Percentiles rank a stretch among this genome's conserved stretches.
phyloP scores from a whole-genome alignment of 306 rosid genomes.

The Coriaria nepalensis region DNA sequence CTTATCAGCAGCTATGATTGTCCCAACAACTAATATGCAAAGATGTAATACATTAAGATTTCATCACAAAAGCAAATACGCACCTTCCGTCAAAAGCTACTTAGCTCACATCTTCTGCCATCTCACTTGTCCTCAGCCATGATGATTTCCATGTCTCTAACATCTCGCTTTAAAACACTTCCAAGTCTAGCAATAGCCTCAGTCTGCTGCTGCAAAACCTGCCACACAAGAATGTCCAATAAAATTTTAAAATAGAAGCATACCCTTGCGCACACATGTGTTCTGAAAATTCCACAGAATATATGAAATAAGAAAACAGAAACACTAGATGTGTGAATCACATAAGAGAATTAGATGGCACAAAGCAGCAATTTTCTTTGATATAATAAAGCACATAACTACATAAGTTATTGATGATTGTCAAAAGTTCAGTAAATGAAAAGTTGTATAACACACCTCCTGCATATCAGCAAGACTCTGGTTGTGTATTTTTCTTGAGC shows the following conservation, averaged over 20 bases:
- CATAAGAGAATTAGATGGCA: too few species aligned
- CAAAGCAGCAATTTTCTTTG: too few species aligned
- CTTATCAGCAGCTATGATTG: too few species aligned
- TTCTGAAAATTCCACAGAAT: too few species aligned
- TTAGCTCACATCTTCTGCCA: constrained; percentile 21
- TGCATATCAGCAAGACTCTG: constrained; percentile 83
- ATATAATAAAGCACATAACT: not conserved
- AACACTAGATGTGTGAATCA: too few species aligned
- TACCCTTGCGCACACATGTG: too few species aligned
- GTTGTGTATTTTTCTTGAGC: constrained; percentile 73
- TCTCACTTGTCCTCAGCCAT: constrained; percentile 49
- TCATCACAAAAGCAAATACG: not conserved
- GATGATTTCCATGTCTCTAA: constrained; percentile 82
- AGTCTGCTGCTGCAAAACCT: constrained; percentile 93
- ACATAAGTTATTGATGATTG: not conserved
- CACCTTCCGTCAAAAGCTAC: not conserved
- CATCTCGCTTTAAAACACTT: constrained; percentile 75
- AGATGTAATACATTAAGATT: too few species aligned
- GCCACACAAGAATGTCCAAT: constrained; percentile 12
- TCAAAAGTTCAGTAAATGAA: too few species aligned
- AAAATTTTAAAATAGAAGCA: not conserved
- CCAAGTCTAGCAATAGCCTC: constrained; percentile 92
- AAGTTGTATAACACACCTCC: too few species aligned
- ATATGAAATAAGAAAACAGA: too few species aligned
- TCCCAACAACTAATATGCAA: too few species aligned